Percentiles rank a stretch among this genome's conserved stretches.
Conservation (phyloP, 2,329 filamentous ascomycete species). For the Microdochium trichocladiopsis region DNA sequence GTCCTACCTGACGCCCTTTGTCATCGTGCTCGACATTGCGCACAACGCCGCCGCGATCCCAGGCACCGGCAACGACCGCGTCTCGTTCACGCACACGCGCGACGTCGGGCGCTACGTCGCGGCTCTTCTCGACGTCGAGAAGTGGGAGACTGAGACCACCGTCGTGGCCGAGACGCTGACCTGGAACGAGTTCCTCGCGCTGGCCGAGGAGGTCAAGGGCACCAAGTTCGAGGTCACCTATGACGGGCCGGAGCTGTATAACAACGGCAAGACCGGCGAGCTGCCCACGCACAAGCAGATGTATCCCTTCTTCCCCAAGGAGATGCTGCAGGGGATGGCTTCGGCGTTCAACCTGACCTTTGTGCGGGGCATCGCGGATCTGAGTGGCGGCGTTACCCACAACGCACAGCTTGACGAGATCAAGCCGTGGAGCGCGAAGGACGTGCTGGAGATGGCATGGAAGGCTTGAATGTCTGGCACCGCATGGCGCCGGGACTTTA, state of each 20-base stretch:
- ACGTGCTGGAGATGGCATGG: background rate
- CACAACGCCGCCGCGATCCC: conserved; percentile 39
- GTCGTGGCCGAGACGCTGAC: conserved; percentile 32
- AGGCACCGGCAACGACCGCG: conserved; percentile 33
- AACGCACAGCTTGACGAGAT: background rate
- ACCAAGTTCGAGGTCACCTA: conserved; percentile 12
- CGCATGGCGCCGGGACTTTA: no score
- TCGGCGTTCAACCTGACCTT: background rate
- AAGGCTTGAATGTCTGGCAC: background rate
- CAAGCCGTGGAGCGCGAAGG: background rate
- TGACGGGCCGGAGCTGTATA: background rate
- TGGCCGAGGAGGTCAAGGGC: conserved; percentile 32
- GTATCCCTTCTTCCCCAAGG: background rate
- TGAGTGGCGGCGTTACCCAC: background rate
- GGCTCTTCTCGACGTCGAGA: conserved; percentile 27
- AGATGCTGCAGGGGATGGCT: background rate
- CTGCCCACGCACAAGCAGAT: background rate
- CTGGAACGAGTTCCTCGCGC: conserved; percentile 33
- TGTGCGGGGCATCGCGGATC: background rate
- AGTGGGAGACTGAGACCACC: conserved; percentile 31
- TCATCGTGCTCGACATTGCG: conserved; percentile 34
- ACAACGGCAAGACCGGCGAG: background rate
- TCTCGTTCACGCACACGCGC: conserved; percentile 38
- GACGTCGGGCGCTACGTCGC: conserved; percentile 41
- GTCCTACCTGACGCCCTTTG: conserved; percentile 28